Conservation (phyloP, 495 filamentous ascomycete genomes). For the Penicillium riverlandense region DNA sequence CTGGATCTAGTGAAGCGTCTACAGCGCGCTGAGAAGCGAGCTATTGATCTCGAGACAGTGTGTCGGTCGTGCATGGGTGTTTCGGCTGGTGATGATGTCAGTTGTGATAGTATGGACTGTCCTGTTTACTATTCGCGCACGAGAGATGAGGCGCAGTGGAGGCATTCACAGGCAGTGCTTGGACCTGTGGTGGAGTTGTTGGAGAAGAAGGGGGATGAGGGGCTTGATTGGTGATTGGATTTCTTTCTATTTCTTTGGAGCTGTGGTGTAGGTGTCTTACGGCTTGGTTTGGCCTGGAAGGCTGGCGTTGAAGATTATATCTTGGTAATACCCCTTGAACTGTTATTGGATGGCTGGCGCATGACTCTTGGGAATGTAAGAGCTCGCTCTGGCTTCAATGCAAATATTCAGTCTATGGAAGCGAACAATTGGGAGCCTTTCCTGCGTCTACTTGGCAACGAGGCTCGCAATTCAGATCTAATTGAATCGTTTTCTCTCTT, state of each 20-base stretch:
- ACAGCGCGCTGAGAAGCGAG: conserved; percentile 54
- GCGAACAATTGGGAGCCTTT: too few relatives aligned
- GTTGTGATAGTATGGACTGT: conserved; percentile 86
- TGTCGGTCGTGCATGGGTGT: conserved; percentile 78
- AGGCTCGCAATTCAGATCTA: too few relatives aligned
- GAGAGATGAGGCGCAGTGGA: conserved; percentile 57
- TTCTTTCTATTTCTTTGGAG: neutral
- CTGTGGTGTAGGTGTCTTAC: neutral
- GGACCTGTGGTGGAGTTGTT: conserved; percentile 52
- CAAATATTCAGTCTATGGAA: too few relatives aligned
- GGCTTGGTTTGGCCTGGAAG: neutral
- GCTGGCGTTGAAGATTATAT: too few relatives aligned
- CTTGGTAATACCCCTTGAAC: too few relatives aligned
- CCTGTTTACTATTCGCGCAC: conserved; percentile 85
- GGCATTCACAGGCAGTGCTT: conserved; percentile 46
- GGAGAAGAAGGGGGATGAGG: conserved; percentile 34
- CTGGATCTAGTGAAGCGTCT: conserved; percentile 54
- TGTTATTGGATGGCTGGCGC: too few relatives aligned
- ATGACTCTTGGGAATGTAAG: too few relatives aligned
- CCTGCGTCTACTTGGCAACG: too few relatives aligned
- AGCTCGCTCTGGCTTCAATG: too few relatives aligned
- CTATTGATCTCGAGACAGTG: conserved; percentile 59
- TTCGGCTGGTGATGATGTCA: conserved; percentile 65
- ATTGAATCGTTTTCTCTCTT: too few relatives aligned
- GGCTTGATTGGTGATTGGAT: conserved; percentile 35